A percentile compares a stretch with the other conserved stretches of the same genome.
Evolutionary conservation across 306 rosid genomes (phyloP).

Genomic region (Erythrophleum fordii): DNA sequence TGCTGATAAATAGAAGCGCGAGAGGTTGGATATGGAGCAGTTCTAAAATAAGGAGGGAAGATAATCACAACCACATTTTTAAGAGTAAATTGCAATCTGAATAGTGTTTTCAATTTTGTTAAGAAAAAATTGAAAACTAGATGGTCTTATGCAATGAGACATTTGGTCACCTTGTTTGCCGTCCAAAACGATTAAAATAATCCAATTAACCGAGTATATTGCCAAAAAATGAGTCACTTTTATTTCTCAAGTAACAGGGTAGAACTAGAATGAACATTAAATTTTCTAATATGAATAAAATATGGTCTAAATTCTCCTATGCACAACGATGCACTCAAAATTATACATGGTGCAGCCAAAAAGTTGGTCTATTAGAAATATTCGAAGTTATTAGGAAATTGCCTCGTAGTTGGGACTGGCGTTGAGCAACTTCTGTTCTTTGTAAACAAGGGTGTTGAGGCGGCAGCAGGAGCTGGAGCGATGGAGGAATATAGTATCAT

Average conservation of each 20-base stretch:
- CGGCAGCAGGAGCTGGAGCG: conserved; percentile 22
- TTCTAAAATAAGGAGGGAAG: not conserved
- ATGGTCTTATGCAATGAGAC: conserved; percentile 24
- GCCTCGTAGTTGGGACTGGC: conserved; percentile 9
- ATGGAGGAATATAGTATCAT: not conserved
- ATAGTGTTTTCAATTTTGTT: not conserved
- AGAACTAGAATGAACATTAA: not conserved
- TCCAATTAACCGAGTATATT: not conserved
- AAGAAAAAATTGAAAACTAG: conserved; percentile 1
- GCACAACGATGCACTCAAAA: not conserved
- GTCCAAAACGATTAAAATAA: conserved; percentile 28
- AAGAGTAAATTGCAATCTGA: conserved; percentile 8
- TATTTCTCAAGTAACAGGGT: not conserved
- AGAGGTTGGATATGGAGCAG: conserved; percentile 23
- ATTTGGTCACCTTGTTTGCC: conserved; percentile 41
- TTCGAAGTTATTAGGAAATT: conserved; percentile 4
- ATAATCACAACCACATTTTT: not conserved
- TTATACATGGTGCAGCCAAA: conserved; percentile 1
- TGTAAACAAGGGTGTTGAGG: conserved; percentile 26
- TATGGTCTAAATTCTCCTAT: conserved; percentile 5
- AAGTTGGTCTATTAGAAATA: not conserved
- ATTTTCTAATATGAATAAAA: not conserved
- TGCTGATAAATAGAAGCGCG: not conserved
- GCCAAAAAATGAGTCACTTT: not conserved
- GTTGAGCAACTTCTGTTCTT: conserved; percentile 32